Conservation (phyloP, 2,329 filamentous ascomycete genomes). For the Hypoxylon sp. region DNA sequence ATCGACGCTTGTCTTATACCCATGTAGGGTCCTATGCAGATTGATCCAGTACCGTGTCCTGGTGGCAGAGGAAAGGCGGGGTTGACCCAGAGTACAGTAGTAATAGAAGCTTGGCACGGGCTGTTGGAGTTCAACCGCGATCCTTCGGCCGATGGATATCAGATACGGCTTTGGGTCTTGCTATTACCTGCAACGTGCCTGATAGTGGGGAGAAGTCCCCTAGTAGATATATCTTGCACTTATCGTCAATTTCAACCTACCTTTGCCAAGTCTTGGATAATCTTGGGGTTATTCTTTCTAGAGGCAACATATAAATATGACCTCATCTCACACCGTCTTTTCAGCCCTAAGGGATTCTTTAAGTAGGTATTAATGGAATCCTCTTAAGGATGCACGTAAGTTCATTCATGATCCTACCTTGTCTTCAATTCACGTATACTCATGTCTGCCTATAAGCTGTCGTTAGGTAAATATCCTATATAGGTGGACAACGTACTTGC, state of each 20-base stretch:
- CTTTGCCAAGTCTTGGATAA: conserved; percentile 22
- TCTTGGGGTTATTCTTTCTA: conserved; percentile 13
- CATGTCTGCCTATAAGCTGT: background rate
- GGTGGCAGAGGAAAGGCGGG: conserved; percentile 39
- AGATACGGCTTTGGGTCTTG: conserved; percentile 27
- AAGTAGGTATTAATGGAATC: conserved; percentile 26
- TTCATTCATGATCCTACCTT: conserved; percentile 23
- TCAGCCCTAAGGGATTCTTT: conserved; percentile 33
- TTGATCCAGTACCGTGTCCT: conserved; percentile 40
- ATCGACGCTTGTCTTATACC: conserved; percentile 29
- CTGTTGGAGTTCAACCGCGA: conserved; percentile 40
- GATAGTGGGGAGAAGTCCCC: background rate
- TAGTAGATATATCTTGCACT: conserved; percentile 30
- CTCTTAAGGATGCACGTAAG: conserved; percentile 32
- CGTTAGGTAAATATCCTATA: conserved; percentile 6
- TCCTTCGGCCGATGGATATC: conserved; percentile 38
- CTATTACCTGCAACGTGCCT: conserved; percentile 17
- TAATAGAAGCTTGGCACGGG: conserved; percentile 41
- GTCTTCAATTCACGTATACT: conserved; percentile 13
- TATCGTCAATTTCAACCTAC: conserved; percentile 31
- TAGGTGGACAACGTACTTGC: conserved; percentile 7
- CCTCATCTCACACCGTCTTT: conserved; percentile 45
- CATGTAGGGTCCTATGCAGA: conserved; percentile 40
- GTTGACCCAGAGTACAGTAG: conserved; percentile 34
- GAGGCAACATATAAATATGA: conserved; percentile 20